phyloP scores from a whole-genome alignment of 805 yeast genomes.

The Wickerhamiella musiphila region DNA sequence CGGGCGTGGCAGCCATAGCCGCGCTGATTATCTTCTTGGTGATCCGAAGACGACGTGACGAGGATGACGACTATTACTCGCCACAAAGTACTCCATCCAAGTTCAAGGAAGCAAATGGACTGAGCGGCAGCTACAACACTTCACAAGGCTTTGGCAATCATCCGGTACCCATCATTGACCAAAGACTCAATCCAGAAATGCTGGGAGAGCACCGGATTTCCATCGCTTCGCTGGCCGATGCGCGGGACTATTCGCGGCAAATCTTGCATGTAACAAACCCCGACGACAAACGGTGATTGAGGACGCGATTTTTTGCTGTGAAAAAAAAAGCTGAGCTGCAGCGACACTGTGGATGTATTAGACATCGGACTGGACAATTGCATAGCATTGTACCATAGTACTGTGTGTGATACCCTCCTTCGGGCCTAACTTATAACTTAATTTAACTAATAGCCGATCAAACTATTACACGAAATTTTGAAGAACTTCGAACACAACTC shows the following conservation, averaged over 20 bases:
- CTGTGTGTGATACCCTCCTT: no score
- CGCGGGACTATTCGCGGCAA: slow-evolving; percentile 64
- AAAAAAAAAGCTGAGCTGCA: no score
- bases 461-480: no score
- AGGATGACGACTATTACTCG: slow-evolving; percentile 26
- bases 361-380: no score
- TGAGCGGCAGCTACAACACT: slow-evolving; percentile 9
- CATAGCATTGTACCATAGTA: no score
- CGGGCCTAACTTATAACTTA: no score
- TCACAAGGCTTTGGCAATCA: no score
- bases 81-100: slow-evolving; percentile 17
- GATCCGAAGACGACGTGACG: slow-evolving; percentile 28
- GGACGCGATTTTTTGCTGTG: no score
- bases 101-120: slow-evolving; percentile 19
- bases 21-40: slow-evolving; percentile 26
- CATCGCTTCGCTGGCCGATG: slow-evolving; percentile 78
- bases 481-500: no score
- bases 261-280: slow-evolving; percentile 81
- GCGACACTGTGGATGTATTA: no score
- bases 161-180: slow-evolving; percentile 34
- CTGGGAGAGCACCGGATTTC: slow-evolving; percentile 56
- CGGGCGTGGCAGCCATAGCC: slow-evolving; percentile 28
- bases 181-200: slow-evolving; percentile 56
- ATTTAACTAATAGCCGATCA: no score
- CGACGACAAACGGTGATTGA: slow-evolving; percentile 29